phyloP scores from a whole-genome alignment of 23 red algal species.

The Gracilaria caudata region DNA sequence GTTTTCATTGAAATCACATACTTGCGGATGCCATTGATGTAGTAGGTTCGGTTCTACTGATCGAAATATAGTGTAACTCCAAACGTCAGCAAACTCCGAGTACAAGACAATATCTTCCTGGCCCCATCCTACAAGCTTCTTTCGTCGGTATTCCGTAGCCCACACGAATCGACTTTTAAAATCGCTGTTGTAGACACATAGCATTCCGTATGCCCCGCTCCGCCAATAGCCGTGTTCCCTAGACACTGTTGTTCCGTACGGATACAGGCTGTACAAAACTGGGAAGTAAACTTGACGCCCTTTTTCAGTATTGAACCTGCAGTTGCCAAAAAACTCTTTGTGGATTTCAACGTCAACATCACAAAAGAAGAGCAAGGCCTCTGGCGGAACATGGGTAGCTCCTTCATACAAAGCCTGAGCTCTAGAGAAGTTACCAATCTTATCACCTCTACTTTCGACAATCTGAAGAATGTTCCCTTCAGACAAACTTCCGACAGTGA shows the following conservation, averaged over 20 bases:
- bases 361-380: constrained; percentile 59
- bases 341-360: constrained; percentile 59
- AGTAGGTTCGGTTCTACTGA: constrained; percentile 55
- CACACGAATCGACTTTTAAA: constrained; percentile 26
- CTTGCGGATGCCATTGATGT: constrained; percentile 58
- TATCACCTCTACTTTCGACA: constrained; percentile 30
- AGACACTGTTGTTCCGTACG: constrained; percentile 31
- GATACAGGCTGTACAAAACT: constrained; percentile 61
- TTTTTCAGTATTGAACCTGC: constrained; percentile 37
- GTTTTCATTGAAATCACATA: constrained; percentile 33
- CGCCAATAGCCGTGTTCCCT: constrained; percentile 67
- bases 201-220: constrained; percentile 50
- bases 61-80: constrained; percentile 37
- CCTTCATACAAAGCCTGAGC: constrained; percentile 39
- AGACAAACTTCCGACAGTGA: constrained; percentile 6
- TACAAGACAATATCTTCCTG: constrained; percentile 44
- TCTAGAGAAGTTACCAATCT: constrained; percentile 47
- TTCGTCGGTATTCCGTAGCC: background rate
- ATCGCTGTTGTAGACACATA: constrained; percentile 54
- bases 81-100: constrained; percentile 27
- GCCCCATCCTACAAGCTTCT: constrained; percentile 36
- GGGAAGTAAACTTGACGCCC: constrained; percentile 47
- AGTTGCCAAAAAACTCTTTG: constrained; percentile 39
- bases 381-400: constrained; percentile 20
- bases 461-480: constrained; percentile 40